A percentile compares a stretch with the other conserved stretches of the same genome.
Conservation (phyloP, 2,329 filamentous ascomycete genomes). For the Paraconiothyrium sp. region DNA sequence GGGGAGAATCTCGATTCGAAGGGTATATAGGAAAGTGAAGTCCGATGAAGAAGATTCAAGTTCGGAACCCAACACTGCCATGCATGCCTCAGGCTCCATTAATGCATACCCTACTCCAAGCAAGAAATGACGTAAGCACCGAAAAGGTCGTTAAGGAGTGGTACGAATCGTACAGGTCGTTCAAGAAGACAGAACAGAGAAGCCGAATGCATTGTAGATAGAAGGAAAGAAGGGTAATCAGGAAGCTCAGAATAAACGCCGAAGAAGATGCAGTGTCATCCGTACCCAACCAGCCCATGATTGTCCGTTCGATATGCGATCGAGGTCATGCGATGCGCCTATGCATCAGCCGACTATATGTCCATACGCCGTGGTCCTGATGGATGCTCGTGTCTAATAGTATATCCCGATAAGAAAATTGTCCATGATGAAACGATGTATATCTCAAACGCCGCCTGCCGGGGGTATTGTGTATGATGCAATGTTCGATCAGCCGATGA, state of each 20-base stretch:
- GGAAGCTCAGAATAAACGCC: conserved; percentile 6
- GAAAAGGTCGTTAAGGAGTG: conserved; percentile 9
- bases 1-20: conserved; percentile 7
- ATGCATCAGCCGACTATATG: conserved; percentile 23
- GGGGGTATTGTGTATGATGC: conserved; percentile 45
- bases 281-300: conserved; percentile 9
- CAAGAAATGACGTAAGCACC: conserved; percentile 14
- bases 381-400: conserved; percentile 13
- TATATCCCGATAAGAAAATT: conserved; percentile 19
- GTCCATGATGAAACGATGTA: conserved; percentile 24
- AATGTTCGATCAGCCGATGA: conserved; percentile 29
- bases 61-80: background rate
- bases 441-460: conserved; percentile 41
- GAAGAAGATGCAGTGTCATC: conserved; percentile 24
- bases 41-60: background rate
- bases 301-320: conserved; percentile 22
- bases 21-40: background rate
- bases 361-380: conserved; percentile 28
- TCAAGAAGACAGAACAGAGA: background rate
- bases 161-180: conserved; percentile 3
- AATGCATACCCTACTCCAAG: background rate
- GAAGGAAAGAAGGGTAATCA: conserved; percentile 9
- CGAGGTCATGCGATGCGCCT: conserved; percentile 21
- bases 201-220: background rate
- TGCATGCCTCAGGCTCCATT: conserved; percentile 9